A percentile compares a stretch with the other conserved stretches of the same genome.
phyloP scores from a whole-genome alignment of 371 early-diverging fungal genomes.

The Apophysomyces ossiformis region DNA sequence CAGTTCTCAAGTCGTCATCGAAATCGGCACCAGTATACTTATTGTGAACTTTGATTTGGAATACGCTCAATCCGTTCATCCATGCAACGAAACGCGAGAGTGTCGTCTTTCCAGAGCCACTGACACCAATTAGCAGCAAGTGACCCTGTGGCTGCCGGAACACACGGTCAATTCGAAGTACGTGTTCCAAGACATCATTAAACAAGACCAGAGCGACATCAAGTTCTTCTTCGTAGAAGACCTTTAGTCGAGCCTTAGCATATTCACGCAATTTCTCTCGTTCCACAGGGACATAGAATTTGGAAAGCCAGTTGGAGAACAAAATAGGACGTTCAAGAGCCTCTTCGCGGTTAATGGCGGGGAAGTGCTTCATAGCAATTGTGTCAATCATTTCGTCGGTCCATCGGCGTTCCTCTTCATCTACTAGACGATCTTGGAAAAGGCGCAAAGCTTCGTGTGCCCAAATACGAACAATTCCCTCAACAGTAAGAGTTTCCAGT shows the following conservation, averaged over 20 bases:
- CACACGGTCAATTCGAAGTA: constrained; percentile 97
- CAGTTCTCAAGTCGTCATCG: constrained; percentile 94
- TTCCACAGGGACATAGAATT: constrained; percentile 88
- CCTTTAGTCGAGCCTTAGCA: constrained; percentile 93
- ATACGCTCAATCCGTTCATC: constrained; percentile 97
- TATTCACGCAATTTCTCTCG: constrained; percentile 92
- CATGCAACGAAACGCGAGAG: constrained; percentile 97
- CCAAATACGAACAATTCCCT: constrained; percentile 95
- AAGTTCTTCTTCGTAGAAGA: constrained; percentile 99
- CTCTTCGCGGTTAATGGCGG: constrained; percentile 69
- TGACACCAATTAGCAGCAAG: constrained; percentile 95
- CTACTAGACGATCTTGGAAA: constrained; percentile 97
- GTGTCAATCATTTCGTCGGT: constrained; percentile 89
- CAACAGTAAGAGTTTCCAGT: constrained; percentile 80
- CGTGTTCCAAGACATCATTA: constrained; percentile 97
- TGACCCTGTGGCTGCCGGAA: constrained; percentile 98
- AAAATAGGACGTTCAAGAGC: constrained; percentile 92
- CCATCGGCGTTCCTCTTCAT: constrained; percentile 90
- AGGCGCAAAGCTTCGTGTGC: constrained; percentile 97
- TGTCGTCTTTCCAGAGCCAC: constrained; percentile 97
- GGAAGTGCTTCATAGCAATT: constrained; percentile 90
- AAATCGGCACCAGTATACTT: constrained; percentile 96
- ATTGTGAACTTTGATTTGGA: constrained; percentile 97
- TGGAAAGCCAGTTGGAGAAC: constrained; percentile 97
- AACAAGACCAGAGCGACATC: constrained; percentile 96